Base-by-base conservation (phyloP, 345 rosid species). In the Pistacia atlantica region DNA sequence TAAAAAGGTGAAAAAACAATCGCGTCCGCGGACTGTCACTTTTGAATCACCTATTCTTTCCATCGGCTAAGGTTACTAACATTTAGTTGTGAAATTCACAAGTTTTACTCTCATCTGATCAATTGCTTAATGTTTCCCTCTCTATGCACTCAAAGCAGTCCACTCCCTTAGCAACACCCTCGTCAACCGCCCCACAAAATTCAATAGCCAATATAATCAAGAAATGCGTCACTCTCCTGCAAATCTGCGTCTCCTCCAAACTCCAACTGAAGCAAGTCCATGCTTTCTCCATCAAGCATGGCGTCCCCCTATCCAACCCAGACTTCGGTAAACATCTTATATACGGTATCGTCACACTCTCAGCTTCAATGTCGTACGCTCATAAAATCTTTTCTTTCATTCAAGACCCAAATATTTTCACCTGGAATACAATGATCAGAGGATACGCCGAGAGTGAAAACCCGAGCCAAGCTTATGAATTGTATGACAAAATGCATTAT, bases 381-480 rank as follows among this genome's bases (percentile, higher is more conserved):
- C 88, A 55, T 68, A 84, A 25, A 4, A 81, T 91, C 75, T 91
- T 95, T 75, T 70, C 82, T 72, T 83, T 71, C 10, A 76, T 89
- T 31, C 80, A 78, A 7, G 75, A 73, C 79, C 89, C 93, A 20
- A 82, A 86, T 69, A 78, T 89, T 62, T 95, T 91, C 80, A 75
- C 85, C 4, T 93, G 94, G 94, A 95, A 95, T 78, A 87, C 95
- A 0, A 81, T 95, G 86, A 95, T 93, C 48, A 86, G 91, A 84
- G 97, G 98, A 67, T 91, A 91, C 78, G 89, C 92, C 0, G 98
- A 93, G 88, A 78, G 83, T 28, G 83, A 80, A 28, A 82, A 78
- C 71, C 90, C 95, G 4, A 63, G 33, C 58, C 87, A 90, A 0
- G 97, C 92, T 67, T 74, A 86, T 60, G 79, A 85, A 49, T 83